Evolutionary conservation across 306 rosid genomes (phyloP).

Genomic region (Sicyos baderoa): DNA sequence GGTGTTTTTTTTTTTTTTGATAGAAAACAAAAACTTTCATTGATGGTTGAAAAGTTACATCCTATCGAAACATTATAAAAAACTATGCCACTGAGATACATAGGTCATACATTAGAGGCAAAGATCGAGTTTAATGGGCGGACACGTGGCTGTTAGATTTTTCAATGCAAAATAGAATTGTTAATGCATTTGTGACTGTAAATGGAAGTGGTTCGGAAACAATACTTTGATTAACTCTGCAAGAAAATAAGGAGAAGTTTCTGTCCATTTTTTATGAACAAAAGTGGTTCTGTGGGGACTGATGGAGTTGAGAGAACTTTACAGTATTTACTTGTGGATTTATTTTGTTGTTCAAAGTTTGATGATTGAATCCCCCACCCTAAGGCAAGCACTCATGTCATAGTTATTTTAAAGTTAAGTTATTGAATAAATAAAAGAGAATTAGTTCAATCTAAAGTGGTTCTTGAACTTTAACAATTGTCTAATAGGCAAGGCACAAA

Average conservation of each 20-base stretch:
- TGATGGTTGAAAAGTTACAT: no score
- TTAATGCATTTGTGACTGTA: not conserved
- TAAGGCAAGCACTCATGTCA: not conserved
- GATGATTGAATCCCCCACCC: constrained; percentile 1
- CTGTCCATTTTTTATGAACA: not conserved
- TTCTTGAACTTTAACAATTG: no score
- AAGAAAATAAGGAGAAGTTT: not conserved
- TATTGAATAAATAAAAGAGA: no score
- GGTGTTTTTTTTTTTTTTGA: no score
- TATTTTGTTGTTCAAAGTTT: not conserved
- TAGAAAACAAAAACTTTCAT: no score
- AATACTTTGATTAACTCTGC: not conserved
- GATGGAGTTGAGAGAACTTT: not conserved
- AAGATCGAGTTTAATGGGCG: not conserved
- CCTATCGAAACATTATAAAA: no score
- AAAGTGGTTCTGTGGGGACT: not conserved
- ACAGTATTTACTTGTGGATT: not conserved
- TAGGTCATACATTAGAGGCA: not conserved
- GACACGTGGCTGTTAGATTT: not conserved
- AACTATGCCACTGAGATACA: no score
- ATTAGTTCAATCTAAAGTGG: no score
- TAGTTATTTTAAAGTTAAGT: not conserved
- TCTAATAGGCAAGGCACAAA: no score
- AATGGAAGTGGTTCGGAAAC: not conserved
- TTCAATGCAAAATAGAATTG: not conserved